These are phyloP conservation scores for Termitomyces sp. DNA, from an alignment of 768 basidiomycete species.

Conservation along the genomic window DNA sequence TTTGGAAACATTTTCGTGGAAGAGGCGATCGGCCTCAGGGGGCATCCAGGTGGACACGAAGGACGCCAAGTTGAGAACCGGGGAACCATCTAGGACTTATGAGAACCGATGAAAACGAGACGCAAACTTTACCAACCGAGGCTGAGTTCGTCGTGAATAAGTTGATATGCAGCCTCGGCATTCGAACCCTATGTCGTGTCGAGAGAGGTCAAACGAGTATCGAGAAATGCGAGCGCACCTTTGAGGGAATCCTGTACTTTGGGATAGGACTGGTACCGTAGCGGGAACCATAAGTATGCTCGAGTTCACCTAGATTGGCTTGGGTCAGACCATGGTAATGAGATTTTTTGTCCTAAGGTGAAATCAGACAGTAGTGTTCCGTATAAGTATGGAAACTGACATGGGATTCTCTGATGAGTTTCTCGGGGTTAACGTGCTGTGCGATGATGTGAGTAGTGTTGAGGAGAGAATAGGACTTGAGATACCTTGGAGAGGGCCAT, in stretches of 20 bases:
- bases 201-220: not conserved
- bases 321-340: slow-evolving; percentile 35
- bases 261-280: slow-evolving; percentile 66
- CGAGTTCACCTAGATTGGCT: slow-evolving; percentile 28
- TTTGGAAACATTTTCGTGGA: slow-evolving; percentile 63
- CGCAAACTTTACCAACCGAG: slow-evolving; percentile 41
- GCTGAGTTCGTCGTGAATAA: slow-evolving; percentile 59
- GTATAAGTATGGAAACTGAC: slow-evolving; percentile 25
- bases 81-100: slow-evolving; percentile 47
- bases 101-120: not conserved
- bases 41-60: slow-evolving; percentile 67
- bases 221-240: slow-evolving; percentile 27
- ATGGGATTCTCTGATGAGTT: slow-evolving; percentile 58
- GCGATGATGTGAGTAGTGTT: slow-evolving; percentile 5
- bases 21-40: slow-evolving; percentile 47
- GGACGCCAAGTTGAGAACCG: slow-evolving; percentile 65
- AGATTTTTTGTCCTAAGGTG: slow-evolving; percentile 44
- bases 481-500: slow-evolving; percentile 66
- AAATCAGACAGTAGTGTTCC: not conserved
- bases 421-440: slow-evolving; percentile 69
- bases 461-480: not conserved
- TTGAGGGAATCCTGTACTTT: slow-evolving; percentile 62
- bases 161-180: slow-evolving; percentile 54
- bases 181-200: slow-evolving; percentile 44
- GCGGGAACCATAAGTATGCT: slow-evolving; percentile 56